phyloP scores from a whole-genome alignment of 768 basidiomycete species.

The Hypsizygus marmoreus region DNA sequence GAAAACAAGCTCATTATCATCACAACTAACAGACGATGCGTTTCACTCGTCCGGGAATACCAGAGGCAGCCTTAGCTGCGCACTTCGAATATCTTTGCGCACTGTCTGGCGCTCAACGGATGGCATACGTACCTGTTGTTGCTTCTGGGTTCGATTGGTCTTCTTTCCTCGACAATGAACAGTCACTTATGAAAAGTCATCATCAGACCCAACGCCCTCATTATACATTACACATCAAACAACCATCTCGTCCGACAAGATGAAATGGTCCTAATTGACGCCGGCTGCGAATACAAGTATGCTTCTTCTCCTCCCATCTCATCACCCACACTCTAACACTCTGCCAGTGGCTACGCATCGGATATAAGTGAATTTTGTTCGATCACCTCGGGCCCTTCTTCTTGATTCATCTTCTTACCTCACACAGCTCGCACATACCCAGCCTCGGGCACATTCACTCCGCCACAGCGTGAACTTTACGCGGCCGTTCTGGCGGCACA shows the following conservation, averaged over 20 bases:
- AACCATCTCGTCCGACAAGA: slow-evolving; percentile 70
- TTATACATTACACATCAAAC: slow-evolving; percentile 95
- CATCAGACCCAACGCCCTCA: slow-evolving; percentile 77
- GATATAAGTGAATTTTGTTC: slow-evolving; percentile 97
- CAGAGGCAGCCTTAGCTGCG: slow-evolving; percentile 53
- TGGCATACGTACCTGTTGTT: slow-evolving; percentile 98
- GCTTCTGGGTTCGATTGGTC: slow-evolving; percentile 74
- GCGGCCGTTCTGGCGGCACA: slow-evolving; percentile 72
- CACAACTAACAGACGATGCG: slow-evolving; percentile 92
- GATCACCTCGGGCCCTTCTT: slow-evolving; percentile 28
- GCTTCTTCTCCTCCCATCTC: slow-evolving; percentile 20
- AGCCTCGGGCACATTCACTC: slow-evolving; percentile 75
- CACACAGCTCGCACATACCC: slow-evolving; percentile 83
- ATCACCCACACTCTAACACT: slow-evolving; percentile 4
- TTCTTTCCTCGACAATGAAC: too few relatives aligned
- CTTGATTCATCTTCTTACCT: slow-evolving; percentile 2
- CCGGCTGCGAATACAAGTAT: slow-evolving; percentile 90
- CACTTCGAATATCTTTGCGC: slow-evolving; percentile 91
- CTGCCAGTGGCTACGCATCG: slow-evolving; percentile 80
- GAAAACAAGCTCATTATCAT: background rate
- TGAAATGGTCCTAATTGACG: slow-evolving; percentile 87
- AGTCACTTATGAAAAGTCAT: too few relatives aligned
- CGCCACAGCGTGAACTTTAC: slow-evolving; percentile 85
- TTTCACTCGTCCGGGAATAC: slow-evolving; percentile 49
- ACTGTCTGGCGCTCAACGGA: slow-evolving; percentile 76